Evolutionary conservation across 768 basidiomycete species (phyloP).

Genomic region (Trametes cinnabarina): DNA sequence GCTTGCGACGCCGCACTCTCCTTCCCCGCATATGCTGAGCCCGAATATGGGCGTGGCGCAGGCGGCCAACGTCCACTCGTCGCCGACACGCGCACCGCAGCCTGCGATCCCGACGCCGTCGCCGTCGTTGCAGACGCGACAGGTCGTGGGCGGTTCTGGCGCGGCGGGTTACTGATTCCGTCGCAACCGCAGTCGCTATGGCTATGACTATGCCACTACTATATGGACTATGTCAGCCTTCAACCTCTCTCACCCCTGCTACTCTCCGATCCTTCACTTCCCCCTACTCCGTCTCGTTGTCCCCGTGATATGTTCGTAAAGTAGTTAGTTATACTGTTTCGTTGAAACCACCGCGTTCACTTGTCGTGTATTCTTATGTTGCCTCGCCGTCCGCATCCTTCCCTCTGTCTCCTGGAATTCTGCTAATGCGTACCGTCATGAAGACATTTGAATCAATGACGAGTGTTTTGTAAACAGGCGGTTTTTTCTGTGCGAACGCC

Average conservation of each 20-base stretch:
- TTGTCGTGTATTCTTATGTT: constrained; percentile 19
- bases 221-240: constrained; percentile 10
- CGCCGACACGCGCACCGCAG: constrained; percentile 31
- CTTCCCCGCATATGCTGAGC: constrained; percentile 32
- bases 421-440: constrained; percentile 10
- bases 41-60: constrained; percentile 26
- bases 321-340: constrained; percentile 4
- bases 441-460: neutral
- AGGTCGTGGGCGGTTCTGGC: constrained; percentile 31
- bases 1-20: constrained; percentile 27
- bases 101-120: constrained; percentile 29
- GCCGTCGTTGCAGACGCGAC: constrained; percentile 35
- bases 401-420: neutral
- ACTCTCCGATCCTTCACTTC: neutral
- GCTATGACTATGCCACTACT: neutral
- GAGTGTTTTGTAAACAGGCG: neutral
- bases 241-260: neutral
- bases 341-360: neutral
- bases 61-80: constrained; percentile 24
- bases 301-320: constrained; percentile 10
- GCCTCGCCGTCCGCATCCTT: neutral
- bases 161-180: constrained; percentile 21
- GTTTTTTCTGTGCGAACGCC: neutral
- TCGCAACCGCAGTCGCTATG: no score
- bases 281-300: constrained; percentile 11